These are phyloP conservation scores for Hypoxylon sp. DNA, from an alignment of 2,329 filamentous ascomycete genomes.

Conservation along the genomic window DNA sequence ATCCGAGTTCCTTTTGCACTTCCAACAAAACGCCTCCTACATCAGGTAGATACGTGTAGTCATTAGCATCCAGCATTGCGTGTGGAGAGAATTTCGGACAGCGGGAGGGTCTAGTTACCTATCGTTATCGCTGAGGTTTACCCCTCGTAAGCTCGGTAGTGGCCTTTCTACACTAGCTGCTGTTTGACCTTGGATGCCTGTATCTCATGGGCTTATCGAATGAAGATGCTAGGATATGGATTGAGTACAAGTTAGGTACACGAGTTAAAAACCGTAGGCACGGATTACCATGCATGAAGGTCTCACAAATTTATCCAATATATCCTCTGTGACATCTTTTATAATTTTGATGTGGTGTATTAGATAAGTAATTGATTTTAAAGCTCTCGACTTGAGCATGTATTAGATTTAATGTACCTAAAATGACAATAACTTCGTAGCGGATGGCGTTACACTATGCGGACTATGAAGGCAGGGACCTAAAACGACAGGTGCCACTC, in stretches of 20 bases:
- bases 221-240: neutral
- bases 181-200: neutral
- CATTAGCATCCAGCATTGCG: slow-evolving; percentile 31
- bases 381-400: neutral
- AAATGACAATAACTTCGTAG: slow-evolving; percentile 7
- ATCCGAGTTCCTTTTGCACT: slow-evolving; percentile 18
- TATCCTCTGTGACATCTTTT: slow-evolving; percentile 1
- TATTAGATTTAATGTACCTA: no score
- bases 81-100: slow-evolving; percentile 14
- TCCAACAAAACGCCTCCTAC: slow-evolving; percentile 24
- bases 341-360: no score
- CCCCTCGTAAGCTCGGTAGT: slow-evolving; percentile 19
- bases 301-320: neutral
- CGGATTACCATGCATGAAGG: neutral
- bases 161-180: neutral
- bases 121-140: slow-evolving; percentile 36
- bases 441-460: slow-evolving; percentile 13
- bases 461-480: slow-evolving; percentile 24
- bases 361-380: neutral
- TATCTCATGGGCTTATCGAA: neutral
- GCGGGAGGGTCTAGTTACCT: slow-evolving; percentile 29
- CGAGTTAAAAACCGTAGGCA: neutral
- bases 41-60: slow-evolving; percentile 29
- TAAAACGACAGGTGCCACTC: slow-evolving; percentile 36
- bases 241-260: neutral